Evolutionary conservation across 768 basidiomycete genomes (phyloP), one percentile per base, ranked within the genome.

Genomic region (Amanita pseudoporphyria): DNA sequence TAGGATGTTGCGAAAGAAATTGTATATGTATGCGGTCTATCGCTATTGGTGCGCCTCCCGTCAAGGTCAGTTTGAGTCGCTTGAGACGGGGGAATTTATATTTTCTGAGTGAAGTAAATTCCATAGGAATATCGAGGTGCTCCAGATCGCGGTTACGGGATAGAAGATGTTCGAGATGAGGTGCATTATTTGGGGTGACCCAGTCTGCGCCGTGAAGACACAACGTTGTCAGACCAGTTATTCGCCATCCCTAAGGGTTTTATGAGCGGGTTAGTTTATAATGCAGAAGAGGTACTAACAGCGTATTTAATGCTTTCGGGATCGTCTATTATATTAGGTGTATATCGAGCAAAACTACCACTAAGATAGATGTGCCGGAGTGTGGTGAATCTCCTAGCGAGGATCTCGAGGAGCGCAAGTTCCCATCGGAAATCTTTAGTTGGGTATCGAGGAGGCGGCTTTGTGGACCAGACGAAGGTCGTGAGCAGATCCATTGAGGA

Each of bases 91-190:
- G 74, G 46, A 78, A 67, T 14, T 50, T 57, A 53, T 66, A 66
- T 9, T 66, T 61, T 9, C 60, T 56, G 33, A 76, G 63, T 9
- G 64, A 57, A 10, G 58, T 54, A 44, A 74, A 66, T 53, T 78
- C 74, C 55, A 74, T 64, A 16, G 76, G 76, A 5, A 76, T 58
- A 58, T 71, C 67, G 28, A 78, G 60, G 45, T 64, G 65, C 72
- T 69, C 65, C 41, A 69, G 44, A 37, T 61, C 49, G 1, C 64
- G 59, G 24, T 59, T 63, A 14, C 58, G 60, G 12, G 54, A 44
- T 30, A 69, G 57, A 47, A 69, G 61, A 24, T 56, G 53, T 26
- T 53, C 56, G 38, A 67, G 53, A 43, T 66, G 65, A 45, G 57
- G 58, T 21, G 63, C 57, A 46, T 66, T 65, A 16, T 54, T 58